A percentile compares a stretch with the other conserved stretches of the same genome.
Evolutionary conservation across 768 basidiomycete genomes (phyloP).

Genomic region (Boletus rubropictus): DNA sequence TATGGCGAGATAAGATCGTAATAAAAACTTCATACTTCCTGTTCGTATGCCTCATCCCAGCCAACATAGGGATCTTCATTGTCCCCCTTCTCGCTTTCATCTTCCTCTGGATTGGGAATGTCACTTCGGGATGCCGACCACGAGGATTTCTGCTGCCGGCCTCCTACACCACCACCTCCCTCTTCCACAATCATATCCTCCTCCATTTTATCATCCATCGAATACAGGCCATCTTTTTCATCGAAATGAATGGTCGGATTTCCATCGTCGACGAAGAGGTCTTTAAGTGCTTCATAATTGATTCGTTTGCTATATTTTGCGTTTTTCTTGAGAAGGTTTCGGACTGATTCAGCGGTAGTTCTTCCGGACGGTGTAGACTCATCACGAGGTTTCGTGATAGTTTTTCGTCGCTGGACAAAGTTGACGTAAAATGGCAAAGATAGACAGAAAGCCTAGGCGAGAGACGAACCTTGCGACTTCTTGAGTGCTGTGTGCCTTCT

Average conservation of each 20-base stretch:
- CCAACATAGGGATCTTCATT: slow-evolving; percentile 28
- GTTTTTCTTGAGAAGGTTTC: slow-evolving; percentile 70
- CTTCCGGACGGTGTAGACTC: slow-evolving; percentile 48
- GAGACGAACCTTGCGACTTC: slow-evolving; percentile 77
- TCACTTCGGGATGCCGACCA: slow-evolving; percentile 17
- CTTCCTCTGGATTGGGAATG: slow-evolving; percentile 18
- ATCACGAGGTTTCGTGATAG: slow-evolving; percentile 61
- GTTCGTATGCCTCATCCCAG: slow-evolving; percentile 60
- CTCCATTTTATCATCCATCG: slow-evolving; percentile 45
- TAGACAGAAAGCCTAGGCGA: slow-evolving; percentile 28
- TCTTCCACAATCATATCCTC: slow-evolving; percentile 37
- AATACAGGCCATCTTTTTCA: slow-evolving; percentile 48
- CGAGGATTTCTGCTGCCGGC: slow-evolving; percentile 26
- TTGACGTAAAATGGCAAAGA: slow-evolving; percentile 11
- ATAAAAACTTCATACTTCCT: slow-evolving; percentile 45
- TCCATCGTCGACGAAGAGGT: slow-evolving; percentile 55
- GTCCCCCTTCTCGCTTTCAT: slow-evolving; percentile 39
- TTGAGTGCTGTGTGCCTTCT: slow-evolving; percentile 36
- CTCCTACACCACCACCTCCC: slow-evolving; percentile 34
- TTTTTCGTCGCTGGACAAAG: slow-evolving; percentile 59
- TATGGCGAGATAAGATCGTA: background rate
- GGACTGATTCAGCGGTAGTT: slow-evolving; percentile 32
- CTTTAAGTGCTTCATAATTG: slow-evolving; percentile 86
- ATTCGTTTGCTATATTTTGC: slow-evolving; percentile 87
- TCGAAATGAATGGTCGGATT: slow-evolving; percentile 27